Evolutionary conservation across 2,329 filamentous ascomycete genomes (phyloP).

Genomic region (Pseudogymnoascus sp.): DNA sequence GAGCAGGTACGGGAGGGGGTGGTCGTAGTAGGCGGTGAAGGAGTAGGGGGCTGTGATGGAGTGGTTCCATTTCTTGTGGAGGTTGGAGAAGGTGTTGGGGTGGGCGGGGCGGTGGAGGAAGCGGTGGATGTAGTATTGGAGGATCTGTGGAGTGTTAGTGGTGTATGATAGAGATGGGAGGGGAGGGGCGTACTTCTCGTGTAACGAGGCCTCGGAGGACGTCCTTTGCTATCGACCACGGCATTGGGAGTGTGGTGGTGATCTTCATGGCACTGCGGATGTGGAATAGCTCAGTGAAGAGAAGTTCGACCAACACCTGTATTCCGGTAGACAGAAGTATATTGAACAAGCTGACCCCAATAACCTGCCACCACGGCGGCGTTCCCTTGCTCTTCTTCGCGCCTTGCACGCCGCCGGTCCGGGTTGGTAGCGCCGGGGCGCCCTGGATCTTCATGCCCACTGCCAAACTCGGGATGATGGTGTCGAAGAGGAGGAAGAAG

Average conservation of each 20-base stretch:
- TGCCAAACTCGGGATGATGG: conserved; percentile 58
- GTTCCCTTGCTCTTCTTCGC: conserved; percentile 31
- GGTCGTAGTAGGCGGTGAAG: conserved; percentile 57
- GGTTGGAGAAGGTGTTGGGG: conserved; percentile 30
- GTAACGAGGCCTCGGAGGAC: conserved; percentile 42
- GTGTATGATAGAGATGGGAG: not conserved
- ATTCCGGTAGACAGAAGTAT: conserved; percentile 41
- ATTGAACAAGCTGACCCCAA: conserved; percentile 47
- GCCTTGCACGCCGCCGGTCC: conserved; percentile 29
- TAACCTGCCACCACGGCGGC: conserved; percentile 38
- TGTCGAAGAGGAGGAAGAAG: conserved; percentile 65
- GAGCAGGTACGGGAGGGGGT: conserved; percentile 56
- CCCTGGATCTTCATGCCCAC: conserved; percentile 62
- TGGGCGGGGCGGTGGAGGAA: conserved; percentile 52
- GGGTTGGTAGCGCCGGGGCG: conserved; percentile 39
- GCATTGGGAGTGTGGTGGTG: conserved; percentile 51
- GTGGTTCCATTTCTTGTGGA: conserved; percentile 43
- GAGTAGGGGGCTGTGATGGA: conserved; percentile 49
- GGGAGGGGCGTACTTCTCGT: conserved; percentile 43
- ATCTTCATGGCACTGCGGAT: conserved; percentile 48
- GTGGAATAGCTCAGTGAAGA: conserved; percentile 44
- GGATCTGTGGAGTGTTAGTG: conserved; percentile 32
- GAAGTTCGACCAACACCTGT: conserved; percentile 47
- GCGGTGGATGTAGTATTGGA: conserved; percentile 69
- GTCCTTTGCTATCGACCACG: conserved; percentile 51